Evolutionary conservation across 148 eudicot genomes (phyloP), one percentile per base, ranked within the genome.

Genomic region (Beta vulgaris): DNA sequence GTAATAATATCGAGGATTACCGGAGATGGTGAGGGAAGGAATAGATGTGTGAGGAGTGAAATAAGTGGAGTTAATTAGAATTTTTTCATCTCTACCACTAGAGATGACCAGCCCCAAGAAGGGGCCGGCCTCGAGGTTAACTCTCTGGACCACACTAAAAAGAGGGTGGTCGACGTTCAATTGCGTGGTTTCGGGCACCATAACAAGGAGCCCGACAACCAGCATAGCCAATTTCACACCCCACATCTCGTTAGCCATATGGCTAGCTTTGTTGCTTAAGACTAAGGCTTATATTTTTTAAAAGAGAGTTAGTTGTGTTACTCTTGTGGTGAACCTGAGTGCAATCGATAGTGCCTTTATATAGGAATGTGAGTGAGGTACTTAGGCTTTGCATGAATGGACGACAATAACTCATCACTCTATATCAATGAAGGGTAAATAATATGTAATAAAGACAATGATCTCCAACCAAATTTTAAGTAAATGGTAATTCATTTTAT

Each of bases 161-260:
- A 68, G 57, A 51, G 79, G 79, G 67, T 68, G 73, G 32, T 68
- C 58, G 16, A 68, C 14, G 16, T 51, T 42, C 58, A 76, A 68
- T 7, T 76, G 79, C 58, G 65, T 76, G 73, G 79, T 42, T 71
- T 76, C 73, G 44, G 79, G 79, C 68, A 76, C 79, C 73, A 76
- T 2, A 18, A 68, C 61, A 0, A 68, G 68, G 73, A 76, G 58
- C 73, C 79, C 79, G 46, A 76, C 44, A 14, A 76, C 34, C 73
- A 76, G 7, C 11, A 16, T 25, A 14, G 48, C 44, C 36, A 68
- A 35, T 57, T 68, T 76, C 73, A 62, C 13, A 1, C 67, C 67
- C 67, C 42, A 62, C 67, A 34, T 62, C 35, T 35, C 42, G 2
- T 23, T 0, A 34, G 42, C 67, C 67, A 62, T 62, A 25, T 13